Evolutionary conservation across 2,329 filamentous ascomycete genomes (phyloP).

Genomic region (Lachnum nothofagi): DNA sequence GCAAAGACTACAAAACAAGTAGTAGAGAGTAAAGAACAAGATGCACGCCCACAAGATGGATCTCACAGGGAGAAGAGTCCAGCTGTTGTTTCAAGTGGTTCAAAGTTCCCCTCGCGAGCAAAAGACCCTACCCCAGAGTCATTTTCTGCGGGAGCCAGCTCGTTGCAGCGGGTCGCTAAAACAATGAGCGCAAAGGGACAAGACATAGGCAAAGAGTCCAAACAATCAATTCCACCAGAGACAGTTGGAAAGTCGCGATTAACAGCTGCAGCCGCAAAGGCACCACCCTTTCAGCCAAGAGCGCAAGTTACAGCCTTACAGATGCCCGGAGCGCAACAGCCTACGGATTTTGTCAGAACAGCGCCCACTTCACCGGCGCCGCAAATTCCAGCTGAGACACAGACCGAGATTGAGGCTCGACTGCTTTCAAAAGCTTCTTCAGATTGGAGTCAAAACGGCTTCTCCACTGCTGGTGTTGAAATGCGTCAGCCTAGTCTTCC

Average conservation of each 20-base stretch:
- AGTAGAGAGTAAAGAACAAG: background rate
- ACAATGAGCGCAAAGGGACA: background rate
- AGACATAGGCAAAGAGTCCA: background rate
- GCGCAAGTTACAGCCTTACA: slow-evolving; percentile 10
- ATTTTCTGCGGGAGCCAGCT: background rate
- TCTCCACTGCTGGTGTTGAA: background rate
- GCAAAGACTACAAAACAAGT: background rate
- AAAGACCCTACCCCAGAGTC: background rate
- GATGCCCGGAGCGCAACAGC: background rate
- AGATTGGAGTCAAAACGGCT: slow-evolving; percentile 16
- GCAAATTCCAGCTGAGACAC: slow-evolving; percentile 8
- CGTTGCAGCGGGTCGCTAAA: background rate
- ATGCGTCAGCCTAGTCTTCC: slow-evolving; percentile 2
- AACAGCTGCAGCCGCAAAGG: slow-evolving; percentile 31
- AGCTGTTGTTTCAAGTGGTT: background rate
- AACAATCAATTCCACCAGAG: slow-evolving; percentile 4
- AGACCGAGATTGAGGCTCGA: slow-evolving; percentile 20
- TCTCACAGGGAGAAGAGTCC: background rate
- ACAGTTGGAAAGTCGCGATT: slow-evolving; percentile 24
- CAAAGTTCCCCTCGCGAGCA: background rate
- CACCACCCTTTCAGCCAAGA: slow-evolving; percentile 34
- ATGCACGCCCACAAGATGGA: background rate
- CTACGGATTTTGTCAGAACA: background rate
- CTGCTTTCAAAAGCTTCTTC: slow-evolving; percentile 19
- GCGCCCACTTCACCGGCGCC: background rate